Conservation (phyloP, 805 yeast species). For the Saccharomycopsis selenospora region DNA sequence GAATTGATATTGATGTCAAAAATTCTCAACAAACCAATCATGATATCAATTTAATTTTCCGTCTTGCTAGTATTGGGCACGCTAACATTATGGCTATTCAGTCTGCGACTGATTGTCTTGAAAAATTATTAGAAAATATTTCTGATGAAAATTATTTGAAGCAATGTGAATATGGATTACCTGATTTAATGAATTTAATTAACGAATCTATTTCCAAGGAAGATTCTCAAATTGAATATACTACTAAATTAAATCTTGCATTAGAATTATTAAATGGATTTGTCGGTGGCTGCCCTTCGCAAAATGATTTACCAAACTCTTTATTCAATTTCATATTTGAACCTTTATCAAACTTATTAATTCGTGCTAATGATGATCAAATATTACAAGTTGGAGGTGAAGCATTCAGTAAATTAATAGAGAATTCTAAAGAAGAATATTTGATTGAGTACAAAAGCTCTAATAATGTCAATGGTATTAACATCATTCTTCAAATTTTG, state of each 20-base stretch:
- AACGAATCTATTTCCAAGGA: constrained; percentile 26
- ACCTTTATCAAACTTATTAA: constrained; percentile 25
- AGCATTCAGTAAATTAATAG: constrained; percentile 54
- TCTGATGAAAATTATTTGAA: constrained; percentile 37
- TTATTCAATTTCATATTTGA: constrained; percentile 25
- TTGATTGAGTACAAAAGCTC: constrained; percentile 12
- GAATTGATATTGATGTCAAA: constrained; percentile 42
- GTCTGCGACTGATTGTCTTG: constrained; percentile 64
- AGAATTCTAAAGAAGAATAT: constrained; percentile 29
- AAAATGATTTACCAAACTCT: constrained; percentile 25
- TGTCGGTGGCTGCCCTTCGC: constrained; percentile 37
- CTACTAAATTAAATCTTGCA: constrained; percentile 52
- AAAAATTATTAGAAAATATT: constrained; percentile 45
- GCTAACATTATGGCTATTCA: constrained; percentile 62
- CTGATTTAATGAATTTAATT: constrained; percentile 38
- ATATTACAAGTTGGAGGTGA: constrained; percentile 73
- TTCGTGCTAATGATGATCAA: constrained; percentile 59
- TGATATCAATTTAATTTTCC: constrained; percentile 49
- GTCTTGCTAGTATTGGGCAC: constrained; percentile 64
- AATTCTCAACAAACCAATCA: constrained; percentile 27
- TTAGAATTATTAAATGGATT: constrained; percentile 49
- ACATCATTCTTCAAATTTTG: constrained; percentile 53
- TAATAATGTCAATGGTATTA: constrained; percentile 39
- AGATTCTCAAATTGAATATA: constrained; percentile 36
- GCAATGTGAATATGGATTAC: constrained; percentile 47